A percentile compares a stretch with the other conserved stretches of the same genome.
These are phyloP conservation scores for Heimioporus sp. DNA, from an alignment of 768 basidiomycete species.

Conservation along the genomic window DNA sequence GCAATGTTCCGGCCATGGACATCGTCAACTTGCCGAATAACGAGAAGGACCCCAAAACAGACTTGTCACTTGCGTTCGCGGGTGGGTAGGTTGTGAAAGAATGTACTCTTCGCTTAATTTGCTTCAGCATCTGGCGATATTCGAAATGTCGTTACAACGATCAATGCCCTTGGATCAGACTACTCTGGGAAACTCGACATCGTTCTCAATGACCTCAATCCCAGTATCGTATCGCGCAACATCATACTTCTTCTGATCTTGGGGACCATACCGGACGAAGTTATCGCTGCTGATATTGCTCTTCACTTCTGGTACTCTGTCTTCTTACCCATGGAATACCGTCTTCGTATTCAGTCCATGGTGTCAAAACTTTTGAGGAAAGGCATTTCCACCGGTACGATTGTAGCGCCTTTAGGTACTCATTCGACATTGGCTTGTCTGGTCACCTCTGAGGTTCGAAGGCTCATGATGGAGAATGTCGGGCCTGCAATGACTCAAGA, in stretches of 20 bases:
- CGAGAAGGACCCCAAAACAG: conserved; percentile 12
- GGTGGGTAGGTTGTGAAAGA: conserved; percentile 11
- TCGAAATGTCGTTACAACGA: conserved; percentile 40
- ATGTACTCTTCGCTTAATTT: neutral
- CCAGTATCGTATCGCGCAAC: conserved; percentile 36
- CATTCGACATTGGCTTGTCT: conserved; percentile 17
- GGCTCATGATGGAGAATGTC: conserved; percentile 15
- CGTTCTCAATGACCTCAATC: conserved; percentile 40
- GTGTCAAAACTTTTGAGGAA: conserved; percentile 18
- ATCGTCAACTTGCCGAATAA: conserved; percentile 27
- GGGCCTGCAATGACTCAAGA: conserved; percentile 16
- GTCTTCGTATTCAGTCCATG: conserved; percentile 15
- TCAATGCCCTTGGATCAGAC: conserved; percentile 41
- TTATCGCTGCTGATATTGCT: conserved; percentile 40
- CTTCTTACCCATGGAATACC: conserved; percentile 37
- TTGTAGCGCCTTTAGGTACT: conserved; percentile 9
- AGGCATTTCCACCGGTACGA: neutral
- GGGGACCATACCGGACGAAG: conserved; percentile 31
- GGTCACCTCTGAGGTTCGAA: conserved; percentile 2
- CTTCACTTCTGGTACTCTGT: conserved; percentile 51
- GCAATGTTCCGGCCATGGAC: conserved; percentile 36
- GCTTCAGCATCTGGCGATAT: conserved; percentile 48
- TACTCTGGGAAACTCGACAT: conserved; percentile 40
- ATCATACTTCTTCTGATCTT: conserved; percentile 42
- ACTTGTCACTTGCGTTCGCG: conserved; percentile 25